These are phyloP conservation scores for Paramecium pentaurelia DNA, from an alignment of 73 alveolate genomes.

Conservation along the genomic window DNA sequence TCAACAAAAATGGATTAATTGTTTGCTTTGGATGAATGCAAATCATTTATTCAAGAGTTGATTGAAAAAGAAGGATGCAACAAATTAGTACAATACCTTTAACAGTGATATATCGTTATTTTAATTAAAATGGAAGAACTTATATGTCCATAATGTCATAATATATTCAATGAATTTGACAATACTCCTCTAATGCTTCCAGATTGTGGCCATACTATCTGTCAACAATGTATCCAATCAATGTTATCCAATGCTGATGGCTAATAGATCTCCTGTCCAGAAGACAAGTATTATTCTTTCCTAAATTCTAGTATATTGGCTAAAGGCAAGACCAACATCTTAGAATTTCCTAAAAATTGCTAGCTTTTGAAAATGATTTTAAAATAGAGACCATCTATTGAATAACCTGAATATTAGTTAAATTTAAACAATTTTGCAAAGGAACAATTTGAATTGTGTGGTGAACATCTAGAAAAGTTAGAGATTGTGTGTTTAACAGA, in stretches of 20 bases:
- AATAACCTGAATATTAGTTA: not conserved
- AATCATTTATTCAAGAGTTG: not conserved
- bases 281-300: not conserved
- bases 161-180: not conserved
- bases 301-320: not conserved
- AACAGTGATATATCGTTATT: not conserved
- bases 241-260: constrained; percentile 14
- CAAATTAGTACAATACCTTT: constrained; percentile 15
- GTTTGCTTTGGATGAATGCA: not conserved
- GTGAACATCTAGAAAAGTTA: constrained; percentile 66
- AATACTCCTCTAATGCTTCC: constrained; percentile 37
- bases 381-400: not conserved
- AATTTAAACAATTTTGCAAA: not conserved
- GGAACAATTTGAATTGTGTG: constrained; percentile 26
- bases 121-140: constrained; percentile 30
- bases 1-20: not conserved
- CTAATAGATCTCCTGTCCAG: constrained; percentile 1
- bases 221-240: not conserved
- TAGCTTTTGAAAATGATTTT: not conserved
- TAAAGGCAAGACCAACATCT: not conserved
- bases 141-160: constrained; percentile 16
- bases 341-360: constrained; percentile 10
- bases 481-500: constrained; percentile 90
- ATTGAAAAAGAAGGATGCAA: not conserved
- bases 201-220: constrained; percentile 45